Evolutionary conservation across 2,329 filamentous ascomycete genomes (phyloP).

Genomic region (Didymella glomerata): DNA sequence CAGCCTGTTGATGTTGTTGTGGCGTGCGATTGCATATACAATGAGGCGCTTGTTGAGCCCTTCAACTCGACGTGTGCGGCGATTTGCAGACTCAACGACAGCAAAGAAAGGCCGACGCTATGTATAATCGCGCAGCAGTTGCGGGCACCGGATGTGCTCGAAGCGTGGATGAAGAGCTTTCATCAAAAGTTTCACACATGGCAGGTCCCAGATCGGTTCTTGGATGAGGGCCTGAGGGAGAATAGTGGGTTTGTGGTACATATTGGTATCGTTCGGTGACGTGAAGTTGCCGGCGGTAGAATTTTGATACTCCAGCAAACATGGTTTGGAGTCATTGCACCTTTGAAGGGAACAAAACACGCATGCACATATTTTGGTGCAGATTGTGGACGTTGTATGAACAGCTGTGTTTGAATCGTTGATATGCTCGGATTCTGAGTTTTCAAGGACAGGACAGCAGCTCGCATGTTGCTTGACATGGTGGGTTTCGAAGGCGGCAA

Average conservation of each 20-base stretch:
- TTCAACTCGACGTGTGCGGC: constrained; percentile 84
- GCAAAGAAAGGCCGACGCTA: constrained; percentile 63
- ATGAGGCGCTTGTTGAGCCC: constrained; percentile 82
- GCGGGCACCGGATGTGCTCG: constrained; percentile 83
- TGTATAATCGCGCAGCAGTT: constrained; percentile 91
- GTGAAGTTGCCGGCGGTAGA: no score
- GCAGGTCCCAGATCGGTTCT: constrained; percentile 72
- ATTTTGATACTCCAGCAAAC: neutral
- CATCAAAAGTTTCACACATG: constrained; percentile 73
- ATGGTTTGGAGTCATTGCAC: neutral
- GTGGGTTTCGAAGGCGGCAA: no score
- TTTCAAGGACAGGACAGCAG: no score
- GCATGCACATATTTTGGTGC: no score
- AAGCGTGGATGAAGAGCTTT: constrained; percentile 79
- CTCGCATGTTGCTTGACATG: no score
- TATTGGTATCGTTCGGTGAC: constrained; percentile 61
- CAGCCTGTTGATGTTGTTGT: constrained; percentile 75
- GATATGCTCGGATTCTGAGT: no score
- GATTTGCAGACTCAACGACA: constrained; percentile 66
- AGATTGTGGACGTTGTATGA: no score
- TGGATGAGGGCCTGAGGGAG: constrained; percentile 67
- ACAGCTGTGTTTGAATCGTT: no score
- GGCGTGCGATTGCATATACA: constrained; percentile 95
- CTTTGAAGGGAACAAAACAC: no score
- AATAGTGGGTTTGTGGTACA: constrained; percentile 84